A percentile compares a stretch with the other conserved stretches of the same genome.
Conservation (phyloP, 371 early-diverging fungal species). For the Sporodiniella umbellata region DNA sequence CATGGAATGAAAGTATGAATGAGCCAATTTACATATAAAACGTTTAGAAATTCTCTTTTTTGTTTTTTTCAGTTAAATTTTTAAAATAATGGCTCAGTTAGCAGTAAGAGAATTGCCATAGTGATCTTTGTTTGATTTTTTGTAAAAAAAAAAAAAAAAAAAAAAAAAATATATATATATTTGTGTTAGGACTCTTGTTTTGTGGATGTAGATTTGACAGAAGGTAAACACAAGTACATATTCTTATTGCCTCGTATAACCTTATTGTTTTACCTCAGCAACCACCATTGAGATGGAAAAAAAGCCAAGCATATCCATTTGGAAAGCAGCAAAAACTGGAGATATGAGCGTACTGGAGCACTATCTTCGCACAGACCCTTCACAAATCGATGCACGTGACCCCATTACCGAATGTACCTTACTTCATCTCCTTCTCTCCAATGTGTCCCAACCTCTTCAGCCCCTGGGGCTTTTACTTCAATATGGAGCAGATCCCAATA, state of each 20-base stretch:
- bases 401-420: slow-evolving; percentile 49
- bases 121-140: background rate
- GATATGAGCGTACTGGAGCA: slow-evolving; percentile 22
- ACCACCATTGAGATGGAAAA: slow-evolving; percentile 4
- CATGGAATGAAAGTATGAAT: background rate
- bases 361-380: slow-evolving; percentile 13
- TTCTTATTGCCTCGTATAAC: too few relatives aligned
- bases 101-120: background rate
- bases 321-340: slow-evolving; percentile 31
- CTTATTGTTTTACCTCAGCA: background rate
- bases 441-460: slow-evolving; percentile 29
- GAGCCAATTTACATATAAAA: too few relatives aligned
- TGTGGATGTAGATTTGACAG: slow-evolving; percentile 17
- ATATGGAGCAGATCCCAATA: slow-evolving; percentile 47
- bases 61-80: slow-evolving; percentile 2
- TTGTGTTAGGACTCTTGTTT: slow-evolving; percentile 16
- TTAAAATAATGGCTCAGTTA: background rate
- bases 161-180: background rate
- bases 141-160: background rate
- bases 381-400: slow-evolving; percentile 44
- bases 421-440: slow-evolving; percentile 40
- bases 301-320: slow-evolving; percentile 9
- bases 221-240: slow-evolving; percentile 5
- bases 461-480: slow-evolving; percentile 38
- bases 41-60: background rate